Evolutionary conservation across 352 stramenopile species (phyloP), one percentile per base, ranked within the genome.

Genomic region (Phytophthora vignae): DNA sequence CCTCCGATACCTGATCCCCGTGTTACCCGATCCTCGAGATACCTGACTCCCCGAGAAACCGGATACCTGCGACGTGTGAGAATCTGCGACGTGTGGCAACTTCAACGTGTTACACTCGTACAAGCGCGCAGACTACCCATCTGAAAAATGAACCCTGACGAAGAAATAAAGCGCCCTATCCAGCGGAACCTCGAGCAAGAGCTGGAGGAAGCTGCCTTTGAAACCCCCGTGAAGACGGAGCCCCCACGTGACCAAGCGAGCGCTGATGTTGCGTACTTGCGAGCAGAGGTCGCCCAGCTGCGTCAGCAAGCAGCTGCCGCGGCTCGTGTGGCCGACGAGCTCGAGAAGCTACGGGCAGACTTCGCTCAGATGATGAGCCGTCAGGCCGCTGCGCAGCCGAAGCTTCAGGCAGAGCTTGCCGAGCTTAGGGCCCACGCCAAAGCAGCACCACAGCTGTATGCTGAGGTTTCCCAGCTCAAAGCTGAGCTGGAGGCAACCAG

Each of bases 381-480:
- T n/a, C 44, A 53, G 15, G 44, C 44, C 0, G 19, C 17, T 6
- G 44, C 17, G 27, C 9, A 52, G 3, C 25, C 46, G 2, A 36
- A 40, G 4, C 44, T 50, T 1, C 3, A 57, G 4, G 31, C 46
- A 6, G 46, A 57, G 46, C 12, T 65, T 0, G 58, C 17, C 4
- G 46, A 55, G 31, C 31, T 44, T 4, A 44, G 9, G 36, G 36
- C 36, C 9, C 36, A 44, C 3, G 58, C 29, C 6, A 27, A 22
- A 5, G 27, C 27, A 1, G 15, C 44, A 25, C 58, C 46, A 1
- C 46, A 57, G 7, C 58, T 65, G 2, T 29, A 49, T 22, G n/a
- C 58, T 14, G 58, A 57, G 15, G 50, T 65, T 21, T 2, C 15
- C 4, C 17, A 56, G 2, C 42, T 65, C 1, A 65, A 65, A 14